Conservation (phyloP, 495 filamentous ascomycete species). For the Hyaloscypha bicolor region DNA sequence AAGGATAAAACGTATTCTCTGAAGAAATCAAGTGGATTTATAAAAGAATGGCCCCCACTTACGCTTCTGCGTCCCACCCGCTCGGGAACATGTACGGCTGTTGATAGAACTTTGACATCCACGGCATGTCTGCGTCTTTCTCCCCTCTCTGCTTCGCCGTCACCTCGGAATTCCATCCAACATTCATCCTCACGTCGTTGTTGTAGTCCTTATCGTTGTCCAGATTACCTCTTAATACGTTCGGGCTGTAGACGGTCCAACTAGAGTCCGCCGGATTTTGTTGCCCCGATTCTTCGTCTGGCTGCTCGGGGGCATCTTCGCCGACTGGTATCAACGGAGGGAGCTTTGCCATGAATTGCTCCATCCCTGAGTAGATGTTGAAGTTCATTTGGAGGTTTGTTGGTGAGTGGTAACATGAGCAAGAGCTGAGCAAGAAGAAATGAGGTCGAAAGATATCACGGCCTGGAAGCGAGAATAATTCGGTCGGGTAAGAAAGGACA, state of each 20-base stretch:
- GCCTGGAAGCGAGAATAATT: background rate
- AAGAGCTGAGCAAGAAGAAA: background rate
- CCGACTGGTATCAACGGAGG: slow-evolving; percentile 6
- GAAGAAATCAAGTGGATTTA: background rate
- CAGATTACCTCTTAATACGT: slow-evolving; percentile 18
- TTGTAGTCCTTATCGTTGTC: slow-evolving; percentile 3
- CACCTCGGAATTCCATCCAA: slow-evolving; percentile 19
- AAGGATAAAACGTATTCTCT: background rate
- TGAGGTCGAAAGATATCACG: background rate
- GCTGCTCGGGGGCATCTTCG: background rate
- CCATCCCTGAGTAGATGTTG: slow-evolving; percentile 4
- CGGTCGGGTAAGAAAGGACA: slow-evolving; percentile 2
- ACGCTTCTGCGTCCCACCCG: slow-evolving; percentile 17
- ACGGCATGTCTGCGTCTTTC: background rate
- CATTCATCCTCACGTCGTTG: slow-evolving; percentile 8
- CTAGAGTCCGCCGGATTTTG: slow-evolving; percentile 10
- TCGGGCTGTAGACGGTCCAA: slow-evolving; percentile 21
- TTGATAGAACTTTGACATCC: slow-evolving; percentile 7
- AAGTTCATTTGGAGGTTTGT: slow-evolving; percentile 7
- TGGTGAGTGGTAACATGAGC: background rate
- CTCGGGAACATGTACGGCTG: slow-evolving; percentile 8
- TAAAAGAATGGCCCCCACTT: slow-evolving; percentile 5
- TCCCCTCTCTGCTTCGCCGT: background rate
- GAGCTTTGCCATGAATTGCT: background rate
- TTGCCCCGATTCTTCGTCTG: slow-evolving; percentile 3